Evolutionary conservation across 1,284 basidiomycete species (phyloP).

Genomic region (Trichosporon sp.): DNA sequence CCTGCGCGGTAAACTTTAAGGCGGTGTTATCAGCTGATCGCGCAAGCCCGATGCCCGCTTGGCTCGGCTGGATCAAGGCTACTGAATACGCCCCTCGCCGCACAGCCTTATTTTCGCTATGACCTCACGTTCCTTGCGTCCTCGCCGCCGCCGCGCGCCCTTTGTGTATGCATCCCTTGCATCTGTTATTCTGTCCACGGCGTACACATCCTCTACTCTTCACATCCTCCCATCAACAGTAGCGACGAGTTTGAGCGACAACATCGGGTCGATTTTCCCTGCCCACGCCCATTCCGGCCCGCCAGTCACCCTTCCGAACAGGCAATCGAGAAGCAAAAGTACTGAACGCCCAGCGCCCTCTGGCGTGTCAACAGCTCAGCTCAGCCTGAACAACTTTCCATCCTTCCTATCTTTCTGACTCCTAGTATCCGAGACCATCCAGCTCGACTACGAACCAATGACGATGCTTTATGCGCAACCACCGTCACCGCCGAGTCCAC

Average conservation of each 20-base stretch:
- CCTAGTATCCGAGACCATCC: background rate
- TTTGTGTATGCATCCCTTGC: background rate
- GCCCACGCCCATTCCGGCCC: background rate
- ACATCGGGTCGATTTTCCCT: background rate
- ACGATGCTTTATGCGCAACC: background rate
- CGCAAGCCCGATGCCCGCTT: background rate
- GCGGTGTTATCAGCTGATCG: conserved; percentile 13
- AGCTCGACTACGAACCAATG: background rate
- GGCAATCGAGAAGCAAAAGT: background rate
- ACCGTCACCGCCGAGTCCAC: background rate
- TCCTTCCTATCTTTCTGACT: background rate
- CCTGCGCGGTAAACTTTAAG: background rate
- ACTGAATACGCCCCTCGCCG: background rate
- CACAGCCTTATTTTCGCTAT: conserved; percentile 11
- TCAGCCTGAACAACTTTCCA: background rate
- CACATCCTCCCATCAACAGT: background rate
- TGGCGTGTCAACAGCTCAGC: no score
- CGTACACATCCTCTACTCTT: background rate
- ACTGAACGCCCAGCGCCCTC: no score
- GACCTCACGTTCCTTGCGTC: conserved; percentile 8
- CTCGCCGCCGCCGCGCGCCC: background rate
- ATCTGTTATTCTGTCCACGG: background rate
- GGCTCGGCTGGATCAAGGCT: no score
- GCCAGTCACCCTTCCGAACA: background rate
- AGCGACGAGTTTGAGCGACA: background rate